Conservation (phyloP, 345 rosid genomes). For the Citrus trifoliata region DNA sequence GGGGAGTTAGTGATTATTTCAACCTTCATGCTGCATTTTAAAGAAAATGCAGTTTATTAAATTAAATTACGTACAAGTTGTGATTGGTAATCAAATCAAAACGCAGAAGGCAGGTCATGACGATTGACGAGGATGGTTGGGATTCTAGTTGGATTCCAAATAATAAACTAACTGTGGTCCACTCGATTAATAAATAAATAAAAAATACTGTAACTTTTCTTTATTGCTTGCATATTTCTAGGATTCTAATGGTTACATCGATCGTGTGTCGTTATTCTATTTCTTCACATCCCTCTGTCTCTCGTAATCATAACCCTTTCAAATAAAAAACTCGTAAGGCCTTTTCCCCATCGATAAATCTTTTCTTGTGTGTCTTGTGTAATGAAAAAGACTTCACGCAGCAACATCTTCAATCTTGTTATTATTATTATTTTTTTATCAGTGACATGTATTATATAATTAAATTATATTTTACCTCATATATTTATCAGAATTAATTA, state of each 20-base stretch:
- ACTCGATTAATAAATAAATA: background rate
- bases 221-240: background rate
- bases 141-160: background rate
- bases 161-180: background rate
- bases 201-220: background rate
- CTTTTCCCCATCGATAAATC: no score
- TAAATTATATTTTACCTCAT: no score
- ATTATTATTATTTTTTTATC: no score
- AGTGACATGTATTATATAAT: no score
- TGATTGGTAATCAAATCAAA: background rate
- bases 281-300: no score
- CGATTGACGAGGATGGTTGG: background rate
- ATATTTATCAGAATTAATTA: no score
- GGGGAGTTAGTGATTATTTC: no score
- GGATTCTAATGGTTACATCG: background rate
- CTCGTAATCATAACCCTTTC: no score
- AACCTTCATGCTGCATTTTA: no score
- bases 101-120: background rate
- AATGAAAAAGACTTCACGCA: background rate
- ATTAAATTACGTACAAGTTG: no score
- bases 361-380: background rate
- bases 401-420: background rate
- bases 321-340: no score
- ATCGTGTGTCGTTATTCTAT: background rate
- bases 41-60: no score